Evolutionary conservation across 305 asterid genomes (phyloP).

Genomic region (Fraxinus baroniana): DNA sequence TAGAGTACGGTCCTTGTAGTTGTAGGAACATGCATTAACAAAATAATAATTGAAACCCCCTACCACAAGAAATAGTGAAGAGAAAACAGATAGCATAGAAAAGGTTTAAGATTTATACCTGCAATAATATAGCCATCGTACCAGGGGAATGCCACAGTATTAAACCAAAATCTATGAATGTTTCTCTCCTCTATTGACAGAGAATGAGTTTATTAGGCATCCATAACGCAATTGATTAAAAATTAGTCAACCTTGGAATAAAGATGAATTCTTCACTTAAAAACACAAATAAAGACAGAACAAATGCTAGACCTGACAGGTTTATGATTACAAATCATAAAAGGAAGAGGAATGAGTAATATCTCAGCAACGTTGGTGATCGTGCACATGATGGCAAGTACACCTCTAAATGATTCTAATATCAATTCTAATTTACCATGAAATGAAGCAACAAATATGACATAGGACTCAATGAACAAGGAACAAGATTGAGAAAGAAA

Average conservation of each 20-base stretch:
- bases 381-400: neutral
- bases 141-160: slow-evolving; percentile 61
- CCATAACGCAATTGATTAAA: neutral
- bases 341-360: neutral
- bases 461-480: neutral
- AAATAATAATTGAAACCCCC: neutral
- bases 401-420: neutral
- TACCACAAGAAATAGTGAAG: neutral
- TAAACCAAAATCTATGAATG: slow-evolving; percentile 48
- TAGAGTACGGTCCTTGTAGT: neutral
- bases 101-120: slow-evolving; percentile 33
- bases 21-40: neutral
- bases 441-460: neutral
- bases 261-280: neutral
- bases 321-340: neutral
- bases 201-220: slow-evolving; percentile 8
- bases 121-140: slow-evolving; percentile 55
- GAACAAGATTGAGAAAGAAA: neutral
- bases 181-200: slow-evolving; percentile 37
- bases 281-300: slow-evolving; percentile 1
- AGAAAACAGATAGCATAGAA: neutral
- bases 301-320: neutral
- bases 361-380: neutral
- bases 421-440: neutral
- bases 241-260: neutral